These are phyloP conservation scores for Eucalyptus pumila DNA, from an alignment of 345 rosid genomes.

Conservation along the genomic window DNA sequence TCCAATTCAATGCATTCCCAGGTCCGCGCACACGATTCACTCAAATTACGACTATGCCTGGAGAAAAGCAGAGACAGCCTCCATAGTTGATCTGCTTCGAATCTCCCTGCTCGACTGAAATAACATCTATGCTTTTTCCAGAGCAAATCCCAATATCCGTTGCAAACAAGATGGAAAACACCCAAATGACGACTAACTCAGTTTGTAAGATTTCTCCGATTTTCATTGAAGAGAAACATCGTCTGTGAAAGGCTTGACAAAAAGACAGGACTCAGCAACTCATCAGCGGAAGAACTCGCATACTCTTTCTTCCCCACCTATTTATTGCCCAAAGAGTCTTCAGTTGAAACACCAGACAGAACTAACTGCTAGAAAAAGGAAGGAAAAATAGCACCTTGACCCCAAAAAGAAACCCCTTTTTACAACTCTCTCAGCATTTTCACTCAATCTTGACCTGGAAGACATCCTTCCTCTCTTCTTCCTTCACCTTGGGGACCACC, in stretches of 20 bases:
- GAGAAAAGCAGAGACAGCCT: not conserved
- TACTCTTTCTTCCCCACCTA: not conserved
- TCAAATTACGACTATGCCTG: not conserved
- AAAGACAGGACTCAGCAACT: not conserved
- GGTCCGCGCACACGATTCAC: not conserved
- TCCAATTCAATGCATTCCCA: not conserved
- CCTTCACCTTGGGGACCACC: constrained; percentile 65
- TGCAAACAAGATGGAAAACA: not conserved
- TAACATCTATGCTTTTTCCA: not conserved
- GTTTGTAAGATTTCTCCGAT: not conserved
- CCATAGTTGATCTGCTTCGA: too few species aligned
- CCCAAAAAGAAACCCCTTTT: not conserved
- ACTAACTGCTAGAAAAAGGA: not conserved
- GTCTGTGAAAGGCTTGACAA: not conserved
- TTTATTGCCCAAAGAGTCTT: not conserved
- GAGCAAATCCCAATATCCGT: not conserved
- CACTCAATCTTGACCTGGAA: constrained; percentile 30
- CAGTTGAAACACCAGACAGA: not conserved
- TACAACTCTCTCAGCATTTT: not conserved
- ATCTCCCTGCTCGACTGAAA: not conserved
- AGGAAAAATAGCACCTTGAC: not conserved
- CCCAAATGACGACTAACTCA: not conserved
- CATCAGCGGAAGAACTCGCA: not conserved
- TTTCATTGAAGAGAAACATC: not conserved
- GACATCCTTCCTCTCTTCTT: constrained; percentile 40